These are phyloP conservation scores for Plasmopara viticola DNA, from an alignment of 352 stramenopile species.

Conservation along the genomic window DNA sequence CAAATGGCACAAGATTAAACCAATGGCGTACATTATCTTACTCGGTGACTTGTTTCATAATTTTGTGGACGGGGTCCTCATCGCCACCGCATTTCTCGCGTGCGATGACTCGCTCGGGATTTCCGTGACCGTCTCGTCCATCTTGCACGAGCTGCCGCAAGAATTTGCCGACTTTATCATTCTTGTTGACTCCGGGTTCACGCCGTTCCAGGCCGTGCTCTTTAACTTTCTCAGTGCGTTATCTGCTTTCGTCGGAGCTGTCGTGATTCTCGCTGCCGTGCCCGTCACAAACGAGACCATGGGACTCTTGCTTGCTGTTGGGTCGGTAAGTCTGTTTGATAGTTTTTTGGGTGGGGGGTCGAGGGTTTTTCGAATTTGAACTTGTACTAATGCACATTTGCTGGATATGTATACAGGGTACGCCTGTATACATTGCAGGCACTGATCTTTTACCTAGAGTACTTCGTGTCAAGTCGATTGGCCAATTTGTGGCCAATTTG, in stretches of 20 bases:
- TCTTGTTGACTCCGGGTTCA: slow-evolving; percentile 66
- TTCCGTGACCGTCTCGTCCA: slow-evolving; percentile 56
- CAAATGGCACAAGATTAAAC: slow-evolving; percentile 36
- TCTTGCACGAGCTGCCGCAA: slow-evolving; percentile 84
- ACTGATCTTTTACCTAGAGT: slow-evolving; percentile 58
- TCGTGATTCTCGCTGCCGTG: slow-evolving; percentile 48
- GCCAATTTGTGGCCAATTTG: slow-evolving; percentile 30
- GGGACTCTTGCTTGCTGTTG: slow-evolving; percentile 69
- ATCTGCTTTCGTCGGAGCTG: slow-evolving; percentile 64
- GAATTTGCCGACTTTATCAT: slow-evolving; percentile 86
- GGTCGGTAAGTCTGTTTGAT: slow-evolving; percentile 37
- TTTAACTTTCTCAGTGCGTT: slow-evolving; percentile 83
- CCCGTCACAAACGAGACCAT: slow-evolving; percentile 54
- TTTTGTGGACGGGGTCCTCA: slow-evolving; percentile 84
- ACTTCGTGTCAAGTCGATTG: slow-evolving; percentile 37
- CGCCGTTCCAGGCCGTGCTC: slow-evolving; percentile 46
- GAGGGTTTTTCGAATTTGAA: no score
- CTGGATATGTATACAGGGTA: slow-evolving; percentile 22
- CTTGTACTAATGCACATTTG: no score
- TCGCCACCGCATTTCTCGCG: slow-evolving; percentile 44
- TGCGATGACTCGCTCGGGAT: slow-evolving; percentile 41
- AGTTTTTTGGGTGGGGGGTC: background rate
- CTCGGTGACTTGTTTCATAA: slow-evolving; percentile 86
- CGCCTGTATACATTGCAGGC: slow-evolving; percentile 62
- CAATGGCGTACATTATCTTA: slow-evolving; percentile 63